Evolutionary conservation across 371 early-diverging fungal species (phyloP).

Genomic region (Vavraia culicis): DNA sequence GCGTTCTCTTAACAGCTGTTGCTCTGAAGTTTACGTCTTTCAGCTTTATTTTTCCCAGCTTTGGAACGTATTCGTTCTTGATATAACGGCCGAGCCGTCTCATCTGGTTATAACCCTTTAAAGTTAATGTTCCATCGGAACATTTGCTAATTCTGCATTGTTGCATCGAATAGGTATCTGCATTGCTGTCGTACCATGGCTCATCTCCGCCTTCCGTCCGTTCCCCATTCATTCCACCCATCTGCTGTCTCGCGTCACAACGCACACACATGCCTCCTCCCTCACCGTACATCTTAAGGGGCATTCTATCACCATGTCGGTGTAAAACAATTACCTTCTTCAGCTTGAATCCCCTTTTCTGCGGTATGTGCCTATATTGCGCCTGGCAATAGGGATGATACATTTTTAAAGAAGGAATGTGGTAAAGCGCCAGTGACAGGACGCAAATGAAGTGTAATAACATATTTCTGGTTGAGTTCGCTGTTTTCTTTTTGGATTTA

Average conservation of each 20-base stretch:
- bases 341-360: slow-evolving; percentile 1
- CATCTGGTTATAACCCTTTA: slow-evolving; percentile 34
- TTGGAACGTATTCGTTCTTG: slow-evolving; percentile 20
- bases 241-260: no score
- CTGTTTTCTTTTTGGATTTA: no score
- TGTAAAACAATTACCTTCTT: slow-evolving; percentile 24
- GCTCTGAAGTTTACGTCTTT: slow-evolving; percentile 4
- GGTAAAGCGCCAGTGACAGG: no score
- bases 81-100: slow-evolving; percentile 33
- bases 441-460: no score
- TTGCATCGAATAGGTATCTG: slow-evolving; percentile 5
- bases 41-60: neutral
- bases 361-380: neutral
- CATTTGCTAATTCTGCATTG: slow-evolving; percentile 21
- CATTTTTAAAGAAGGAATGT: no score
- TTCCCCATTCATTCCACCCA: no score
- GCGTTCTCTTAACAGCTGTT: slow-evolving; percentile 22
- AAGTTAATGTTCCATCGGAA: slow-evolving; percentile 23
- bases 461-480: no score
- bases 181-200: slow-evolving; percentile 22
- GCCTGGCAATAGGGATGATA: neutral
- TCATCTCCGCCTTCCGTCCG: neutral
- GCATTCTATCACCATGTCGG: slow-evolving; percentile 39
- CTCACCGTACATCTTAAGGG: slow-evolving; percentile 7
- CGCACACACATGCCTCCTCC: no score